Conservation (phyloP, 176 grass and related monocot species). For the Lolium perenne region DNA sequence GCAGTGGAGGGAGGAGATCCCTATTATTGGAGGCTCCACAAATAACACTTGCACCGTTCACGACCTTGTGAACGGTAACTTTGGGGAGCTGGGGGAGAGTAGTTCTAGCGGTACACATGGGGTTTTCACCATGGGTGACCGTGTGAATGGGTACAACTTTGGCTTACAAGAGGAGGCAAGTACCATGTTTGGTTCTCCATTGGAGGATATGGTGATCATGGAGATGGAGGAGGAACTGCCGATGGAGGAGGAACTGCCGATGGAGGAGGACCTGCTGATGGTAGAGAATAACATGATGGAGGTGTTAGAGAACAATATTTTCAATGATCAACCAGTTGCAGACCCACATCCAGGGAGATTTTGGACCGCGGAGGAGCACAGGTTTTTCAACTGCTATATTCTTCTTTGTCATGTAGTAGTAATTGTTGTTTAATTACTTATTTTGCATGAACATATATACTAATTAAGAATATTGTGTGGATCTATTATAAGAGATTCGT, state of each 20-base stretch:
- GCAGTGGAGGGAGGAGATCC: background rate
- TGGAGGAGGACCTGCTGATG: too few relatives aligned
- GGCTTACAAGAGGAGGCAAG: background rate
- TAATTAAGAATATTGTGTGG: background rate
- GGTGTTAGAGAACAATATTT: background rate
- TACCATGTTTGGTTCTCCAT: background rate
- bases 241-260: too few relatives aligned
- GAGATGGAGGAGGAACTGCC: too few relatives aligned
- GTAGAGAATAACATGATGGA: too few relatives aligned
- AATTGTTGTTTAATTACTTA: background rate
- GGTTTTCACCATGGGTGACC: background rate
- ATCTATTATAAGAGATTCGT: background rate
- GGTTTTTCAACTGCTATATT: background rate
- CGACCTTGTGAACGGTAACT: background rate
- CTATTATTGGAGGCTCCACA: too few relatives aligned
- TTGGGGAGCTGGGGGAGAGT: background rate
- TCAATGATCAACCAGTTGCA: background rate
- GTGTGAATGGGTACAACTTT: background rate
- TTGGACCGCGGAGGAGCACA: slow-evolving; percentile 40
- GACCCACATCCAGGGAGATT: slow-evolving; percentile 4
- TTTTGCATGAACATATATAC: background rate
- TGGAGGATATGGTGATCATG: background rate
- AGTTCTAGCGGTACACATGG: background rate
- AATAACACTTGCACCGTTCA: background rate
- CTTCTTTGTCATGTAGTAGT: background rate